phyloP scores from a whole-genome alignment of 352 stramenopile genomes.

The Peronosclerospora sorghi region DNA sequence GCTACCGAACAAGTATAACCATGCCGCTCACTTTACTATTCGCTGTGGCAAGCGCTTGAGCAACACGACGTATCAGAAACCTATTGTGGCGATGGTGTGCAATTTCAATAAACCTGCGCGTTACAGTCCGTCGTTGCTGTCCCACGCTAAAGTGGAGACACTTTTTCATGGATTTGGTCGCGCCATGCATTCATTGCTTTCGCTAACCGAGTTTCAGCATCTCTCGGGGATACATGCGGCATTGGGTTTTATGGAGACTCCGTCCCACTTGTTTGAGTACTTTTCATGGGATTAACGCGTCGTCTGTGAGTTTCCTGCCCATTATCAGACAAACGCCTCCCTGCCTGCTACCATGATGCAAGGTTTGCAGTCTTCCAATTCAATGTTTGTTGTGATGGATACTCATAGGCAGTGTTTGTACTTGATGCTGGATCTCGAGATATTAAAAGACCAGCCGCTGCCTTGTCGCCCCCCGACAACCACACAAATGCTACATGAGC shows the following conservation, averaged over 20 bases:
- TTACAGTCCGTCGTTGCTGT: slow-evolving; percentile 56
- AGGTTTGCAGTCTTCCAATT: slow-evolving; percentile 63
- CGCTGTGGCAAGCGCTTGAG: slow-evolving; percentile 81
- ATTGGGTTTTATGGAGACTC: slow-evolving; percentile 92
- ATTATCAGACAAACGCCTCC: slow-evolving; percentile 70
- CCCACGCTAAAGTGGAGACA: slow-evolving; percentile 93
- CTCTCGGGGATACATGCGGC: slow-evolving; percentile 89
- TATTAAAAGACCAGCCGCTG: slow-evolving; percentile 56
- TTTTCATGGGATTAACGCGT: slow-evolving; percentile 90
- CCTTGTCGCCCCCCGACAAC: slow-evolving; percentile 30
- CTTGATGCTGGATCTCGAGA: slow-evolving; percentile 60
- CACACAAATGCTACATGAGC: slow-evolving; percentile 37
- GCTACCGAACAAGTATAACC: slow-evolving; percentile 75
- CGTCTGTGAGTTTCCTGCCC: slow-evolving; percentile 70
- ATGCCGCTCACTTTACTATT: slow-evolving; percentile 93
- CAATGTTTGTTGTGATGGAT: slow-evolving; percentile 86
- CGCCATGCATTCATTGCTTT: slow-evolving; percentile 94
- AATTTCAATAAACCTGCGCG: slow-evolving; percentile 81
- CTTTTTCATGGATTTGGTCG: slow-evolving; percentile 98
- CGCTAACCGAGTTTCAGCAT: slow-evolving; percentile 94
- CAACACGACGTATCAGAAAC: slow-evolving; percentile 82
- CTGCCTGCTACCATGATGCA: slow-evolving; percentile 73
- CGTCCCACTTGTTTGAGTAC: slow-evolving; percentile 96
- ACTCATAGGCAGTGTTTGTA: slow-evolving; percentile 79
- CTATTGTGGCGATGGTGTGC: slow-evolving; percentile 91